phyloP scores from a whole-genome alignment of 495 filamentous ascomycete genomes.

The Darksidea phi region DNA sequence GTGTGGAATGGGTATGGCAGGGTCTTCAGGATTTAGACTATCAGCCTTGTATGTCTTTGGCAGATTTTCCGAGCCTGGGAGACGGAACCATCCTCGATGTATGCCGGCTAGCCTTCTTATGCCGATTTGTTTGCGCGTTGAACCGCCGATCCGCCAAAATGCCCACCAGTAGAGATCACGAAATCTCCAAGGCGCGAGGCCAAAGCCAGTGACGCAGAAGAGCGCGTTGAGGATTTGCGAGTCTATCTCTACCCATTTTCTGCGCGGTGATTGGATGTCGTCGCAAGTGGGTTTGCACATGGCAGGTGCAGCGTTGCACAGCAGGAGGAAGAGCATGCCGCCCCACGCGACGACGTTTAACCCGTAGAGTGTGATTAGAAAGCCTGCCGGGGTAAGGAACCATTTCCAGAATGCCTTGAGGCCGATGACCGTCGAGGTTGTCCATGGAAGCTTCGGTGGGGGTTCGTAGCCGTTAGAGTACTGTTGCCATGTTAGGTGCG shows the following conservation, averaged over 20 bases:
- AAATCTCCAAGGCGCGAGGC: slow-evolving; percentile 81
- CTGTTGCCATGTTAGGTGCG: slow-evolving; percentile 15
- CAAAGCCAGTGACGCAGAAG: slow-evolving; percentile 85
- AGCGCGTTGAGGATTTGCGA: slow-evolving; percentile 83
- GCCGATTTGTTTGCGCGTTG: slow-evolving; percentile 49
- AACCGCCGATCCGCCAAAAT: slow-evolving; percentile 55
- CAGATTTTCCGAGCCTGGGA: slow-evolving; percentile 52
- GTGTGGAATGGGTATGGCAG: slow-evolving; percentile 56
- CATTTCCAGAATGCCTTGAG: slow-evolving; percentile 56
- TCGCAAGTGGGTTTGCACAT: slow-evolving; percentile 78
- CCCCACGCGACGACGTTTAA: slow-evolving; percentile 85
- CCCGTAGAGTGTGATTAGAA: slow-evolving; percentile 73
- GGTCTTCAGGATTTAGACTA: slow-evolving; percentile 37
- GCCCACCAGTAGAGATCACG: slow-evolving; percentile 72
- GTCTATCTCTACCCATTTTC: slow-evolving; percentile 82
- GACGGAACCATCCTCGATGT: slow-evolving; percentile 68
- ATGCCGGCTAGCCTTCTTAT: slow-evolving; percentile 63
- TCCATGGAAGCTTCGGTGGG: slow-evolving; percentile 64
- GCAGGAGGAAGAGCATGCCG: slow-evolving; percentile 82
- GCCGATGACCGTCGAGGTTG: slow-evolving; percentile 52
- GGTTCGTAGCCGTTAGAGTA: slow-evolving; percentile 67
- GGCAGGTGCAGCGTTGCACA: slow-evolving; percentile 69
- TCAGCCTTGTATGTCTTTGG: slow-evolving; percentile 10
- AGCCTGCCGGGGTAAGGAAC: slow-evolving; percentile 68
- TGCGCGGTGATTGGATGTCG: slow-evolving; percentile 67